Conservation (phyloP, 139 green algal species). For the Klebsormidium nitens region DNA sequence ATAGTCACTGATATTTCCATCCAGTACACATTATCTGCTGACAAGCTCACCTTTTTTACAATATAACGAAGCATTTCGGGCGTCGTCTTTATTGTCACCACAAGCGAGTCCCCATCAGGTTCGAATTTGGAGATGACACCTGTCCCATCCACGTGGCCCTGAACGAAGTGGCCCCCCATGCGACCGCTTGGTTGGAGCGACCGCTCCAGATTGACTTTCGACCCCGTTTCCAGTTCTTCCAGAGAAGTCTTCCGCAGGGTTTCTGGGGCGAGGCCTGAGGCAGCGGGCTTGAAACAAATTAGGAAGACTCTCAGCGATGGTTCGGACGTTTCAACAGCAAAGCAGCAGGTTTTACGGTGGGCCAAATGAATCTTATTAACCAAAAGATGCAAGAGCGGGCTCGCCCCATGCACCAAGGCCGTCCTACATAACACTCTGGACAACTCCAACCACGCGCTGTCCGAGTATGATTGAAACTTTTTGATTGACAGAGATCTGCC, state of each 20-base stretch:
- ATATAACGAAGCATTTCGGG: slow-evolving; percentile 33
- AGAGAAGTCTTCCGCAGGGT: slow-evolving; percentile 36
- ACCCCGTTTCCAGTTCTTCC: slow-evolving; percentile 19
- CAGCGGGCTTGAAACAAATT: too few relatives aligned
- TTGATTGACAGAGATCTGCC: too few relatives aligned
- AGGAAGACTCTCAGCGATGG: too few relatives aligned
- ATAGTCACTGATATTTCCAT: too few relatives aligned
- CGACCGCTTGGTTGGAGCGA: slow-evolving; percentile 24
- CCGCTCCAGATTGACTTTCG: slow-evolving; percentile 42
- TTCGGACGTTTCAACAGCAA: too few relatives aligned
- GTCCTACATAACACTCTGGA: too few relatives aligned
- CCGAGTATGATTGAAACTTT: too few relatives aligned
- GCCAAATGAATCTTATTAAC: too few relatives aligned
- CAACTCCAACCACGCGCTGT: too few relatives aligned
- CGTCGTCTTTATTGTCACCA: slow-evolving; percentile 26
- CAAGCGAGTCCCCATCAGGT: slow-evolving; percentile 36
- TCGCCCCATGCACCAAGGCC: too few relatives aligned
- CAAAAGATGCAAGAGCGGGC: too few relatives aligned
- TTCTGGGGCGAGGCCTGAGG: slow-evolving; percentile 33
- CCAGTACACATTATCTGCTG: not conserved
- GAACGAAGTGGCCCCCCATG: slow-evolving; percentile 42
- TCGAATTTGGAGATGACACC: slow-evolving; percentile 27
- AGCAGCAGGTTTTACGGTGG: too few relatives aligned
- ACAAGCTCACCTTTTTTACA: slow-evolving; percentile 34
- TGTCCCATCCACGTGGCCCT: slow-evolving; percentile 41